phyloP scores from a whole-genome alignment of 768 basidiomycete species.

The Lactarius trivialis region DNA sequence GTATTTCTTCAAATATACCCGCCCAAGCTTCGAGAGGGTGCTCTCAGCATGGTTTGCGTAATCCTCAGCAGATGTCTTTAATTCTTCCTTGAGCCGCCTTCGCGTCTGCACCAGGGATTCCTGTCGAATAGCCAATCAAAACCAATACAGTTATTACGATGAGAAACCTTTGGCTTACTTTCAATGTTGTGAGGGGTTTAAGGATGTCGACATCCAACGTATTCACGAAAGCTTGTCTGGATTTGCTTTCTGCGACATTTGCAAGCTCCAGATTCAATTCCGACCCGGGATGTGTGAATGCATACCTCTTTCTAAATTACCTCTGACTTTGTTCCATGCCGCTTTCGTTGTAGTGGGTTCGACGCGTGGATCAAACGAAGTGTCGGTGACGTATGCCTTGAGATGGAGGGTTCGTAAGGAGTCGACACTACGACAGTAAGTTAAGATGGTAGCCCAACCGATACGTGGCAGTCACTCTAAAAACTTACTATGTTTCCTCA shows the following conservation, averaged over 20 bases:
- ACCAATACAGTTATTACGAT: not conserved
- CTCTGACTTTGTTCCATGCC: constrained; percentile 80
- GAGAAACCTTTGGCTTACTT: constrained; percentile 37
- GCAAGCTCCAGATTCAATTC: not conserved
- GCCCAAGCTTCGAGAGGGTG: constrained; percentile 73
- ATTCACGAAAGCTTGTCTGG: constrained; percentile 69
- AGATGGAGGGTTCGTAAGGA: constrained; percentile 66
- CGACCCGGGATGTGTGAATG: not conserved
- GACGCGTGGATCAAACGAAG: constrained; percentile 62
- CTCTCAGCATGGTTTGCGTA: constrained; percentile 80
- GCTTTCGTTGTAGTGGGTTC: constrained; percentile 57
- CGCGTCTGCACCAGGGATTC: constrained; percentile 87
- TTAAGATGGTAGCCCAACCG: not conserved
- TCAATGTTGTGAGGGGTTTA: constrained; percentile 56
- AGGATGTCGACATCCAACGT: constrained; percentile 69
- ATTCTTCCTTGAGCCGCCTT: constrained; percentile 84
- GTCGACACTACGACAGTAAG: constrained; percentile 50
- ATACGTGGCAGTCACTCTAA: constrained; percentile 1
- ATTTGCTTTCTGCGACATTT: constrained; percentile 59
- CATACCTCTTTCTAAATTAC: constrained; percentile 76
- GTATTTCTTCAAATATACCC: constrained; percentile 75
- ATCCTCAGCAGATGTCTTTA: constrained; percentile 67
- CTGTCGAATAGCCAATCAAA: constrained; percentile 33
- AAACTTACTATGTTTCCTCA: constrained; percentile 76
- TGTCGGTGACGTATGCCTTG: constrained; percentile 64